A percentile compares a stretch with the other conserved stretches of the same genome.
These are phyloP conservation scores for Prunus armeniaca DNA, from an alignment of 306 rosid genomes.

Conservation along the genomic window DNA sequence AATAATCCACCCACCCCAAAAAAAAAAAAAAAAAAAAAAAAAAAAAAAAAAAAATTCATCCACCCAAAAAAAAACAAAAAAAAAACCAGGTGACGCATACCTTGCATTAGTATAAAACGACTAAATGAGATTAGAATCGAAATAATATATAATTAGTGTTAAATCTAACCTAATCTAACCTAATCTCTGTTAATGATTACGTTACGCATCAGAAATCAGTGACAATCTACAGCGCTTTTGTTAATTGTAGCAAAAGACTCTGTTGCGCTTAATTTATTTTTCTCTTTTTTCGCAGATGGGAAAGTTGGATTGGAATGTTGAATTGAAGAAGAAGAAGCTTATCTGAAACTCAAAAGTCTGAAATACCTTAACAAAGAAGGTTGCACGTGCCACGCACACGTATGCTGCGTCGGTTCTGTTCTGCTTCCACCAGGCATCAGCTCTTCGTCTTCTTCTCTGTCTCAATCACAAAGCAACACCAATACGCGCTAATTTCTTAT, in stretches of 20 bases:
- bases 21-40: no score
- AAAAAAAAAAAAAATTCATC: no score
- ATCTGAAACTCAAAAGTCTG: background rate
- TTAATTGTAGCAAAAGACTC: background rate
- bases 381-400: slow-evolving; percentile 19
- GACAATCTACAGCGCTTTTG: background rate
- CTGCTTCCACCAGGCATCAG: background rate
- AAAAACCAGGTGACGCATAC: background rate
- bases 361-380: background rate
- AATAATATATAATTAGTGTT: background rate
- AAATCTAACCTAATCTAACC: no score
- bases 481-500: background rate
- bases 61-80: no score
- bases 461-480: slow-evolving; percentile 9
- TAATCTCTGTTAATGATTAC: background rate
- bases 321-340: background rate
- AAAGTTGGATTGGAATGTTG: background rate
- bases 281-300: background rate
- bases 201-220: background rate
- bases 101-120: background rate
- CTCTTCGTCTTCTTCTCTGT: slow-evolving; percentile 15
- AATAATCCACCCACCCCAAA: no score
- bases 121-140: no score
- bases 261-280: background rate
- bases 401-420: background rate